Evolutionary conservation across 2,329 filamentous ascomycete genomes (phyloP), one percentile per base, ranked within the genome.

Genomic region (Decorospora gaudefroyi): DNA sequence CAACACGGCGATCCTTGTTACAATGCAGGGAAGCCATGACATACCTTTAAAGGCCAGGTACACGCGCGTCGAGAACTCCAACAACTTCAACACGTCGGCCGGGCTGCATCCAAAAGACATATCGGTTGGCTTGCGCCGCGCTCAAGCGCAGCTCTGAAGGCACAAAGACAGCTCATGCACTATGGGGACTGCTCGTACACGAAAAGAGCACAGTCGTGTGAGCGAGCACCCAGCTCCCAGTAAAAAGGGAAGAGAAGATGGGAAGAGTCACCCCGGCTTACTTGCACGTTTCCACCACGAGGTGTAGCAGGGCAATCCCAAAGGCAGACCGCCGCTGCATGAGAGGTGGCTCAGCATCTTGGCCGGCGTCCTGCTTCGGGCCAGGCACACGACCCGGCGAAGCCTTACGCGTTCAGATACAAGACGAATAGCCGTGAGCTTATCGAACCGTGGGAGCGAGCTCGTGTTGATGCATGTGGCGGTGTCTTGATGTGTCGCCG

Each of bases 21-120:
- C 10, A 7, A 4, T 8, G 12, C 7, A n/a, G 19, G 12, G n/a
- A 16, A 13, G 38, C 19, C 18, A 21, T 25, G 26, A 51, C 44
- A 36, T 53, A 62, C 64, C 62, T 55, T 62, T 67, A 51, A 67
- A 68, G 15, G 65, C 65, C 9, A 65, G 40, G 38, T 68, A 68
- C 12, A 68, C 46, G 13, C 64, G 57, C 15, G 62, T 61, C 6
- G 65, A 68, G 11, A 66, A 32, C 37, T 68, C 61, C 9, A 68
- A 43, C 17, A 68, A 41, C 40, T 67, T 68, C 40, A 67, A 42
- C 13, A 67, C 48, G 46, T 68, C 64, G 7, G 59, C 51, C 4
- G 62, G 64, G 38, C 59, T 62, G 36, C 64, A 57, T 19, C 65
- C 65, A 46, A 67, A 65, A 22, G 62, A 62, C 63, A 67, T 68